phyloP scores from a whole-genome alignment of 2,329 filamentous ascomycete species.

The Aspergillus sp. region DNA sequence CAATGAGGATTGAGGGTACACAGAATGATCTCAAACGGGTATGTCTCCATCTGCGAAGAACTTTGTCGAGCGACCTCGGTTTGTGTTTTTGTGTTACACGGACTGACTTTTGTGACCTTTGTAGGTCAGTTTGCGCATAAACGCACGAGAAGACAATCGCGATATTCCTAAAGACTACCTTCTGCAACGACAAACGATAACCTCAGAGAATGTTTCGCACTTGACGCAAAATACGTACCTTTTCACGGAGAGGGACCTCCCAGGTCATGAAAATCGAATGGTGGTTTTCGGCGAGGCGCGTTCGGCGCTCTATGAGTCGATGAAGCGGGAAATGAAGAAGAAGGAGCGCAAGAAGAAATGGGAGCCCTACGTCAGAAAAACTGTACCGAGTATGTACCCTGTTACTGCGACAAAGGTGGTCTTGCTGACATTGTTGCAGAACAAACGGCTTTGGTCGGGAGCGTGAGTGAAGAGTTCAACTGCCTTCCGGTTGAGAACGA shows the following conservation, averaged over 20 bases:
- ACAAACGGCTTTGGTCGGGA: constrained; percentile 73
- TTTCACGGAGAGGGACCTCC: constrained; percentile 91
- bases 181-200: constrained; percentile 66
- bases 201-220: constrained; percentile 43
- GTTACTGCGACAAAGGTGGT: neutral
- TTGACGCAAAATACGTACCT: constrained; percentile 79
- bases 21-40: constrained; percentile 55
- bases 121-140: constrained; percentile 69
- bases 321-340: constrained; percentile 48
- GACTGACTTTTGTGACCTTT: constrained; percentile 35
- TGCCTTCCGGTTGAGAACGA: constrained; percentile 71
- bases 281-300: constrained; percentile 47
- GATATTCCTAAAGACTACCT: constrained; percentile 86
- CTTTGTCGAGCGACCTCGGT: neutral
- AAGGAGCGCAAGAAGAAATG: constrained; percentile 55
- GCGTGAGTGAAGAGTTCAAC: constrained; percentile 73
- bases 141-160: constrained; percentile 67
- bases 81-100: neutral
- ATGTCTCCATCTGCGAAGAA: constrained; percentile 9
- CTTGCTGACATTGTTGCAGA: constrained; percentile 53
- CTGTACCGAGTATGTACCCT: constrained; percentile 69
- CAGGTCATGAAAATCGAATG: constrained; percentile 63
- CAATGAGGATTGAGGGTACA: constrained; percentile 62
- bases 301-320: constrained; percentile 49
- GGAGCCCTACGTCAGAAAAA: constrained; percentile 58